These are phyloP conservation scores for Erysimum cheiri DNA, from an alignment of 441 rosid species.

Conservation along the genomic window DNA sequence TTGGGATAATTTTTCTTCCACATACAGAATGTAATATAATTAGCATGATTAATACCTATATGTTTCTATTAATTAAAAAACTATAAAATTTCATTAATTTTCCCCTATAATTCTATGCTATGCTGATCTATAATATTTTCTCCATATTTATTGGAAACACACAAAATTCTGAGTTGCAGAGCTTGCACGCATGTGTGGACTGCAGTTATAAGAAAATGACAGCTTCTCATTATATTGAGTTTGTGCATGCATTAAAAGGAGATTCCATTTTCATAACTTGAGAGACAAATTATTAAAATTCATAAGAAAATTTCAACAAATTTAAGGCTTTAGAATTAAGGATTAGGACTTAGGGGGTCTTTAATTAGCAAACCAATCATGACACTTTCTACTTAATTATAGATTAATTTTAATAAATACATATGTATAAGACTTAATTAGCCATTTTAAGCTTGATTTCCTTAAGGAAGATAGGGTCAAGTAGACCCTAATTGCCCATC, in stretches of 20 bases:
- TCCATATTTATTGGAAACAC: neutral
- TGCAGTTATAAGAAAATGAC: slow-evolving; percentile 39
- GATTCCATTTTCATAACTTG: slow-evolving; percentile 9
- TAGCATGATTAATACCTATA: neutral
- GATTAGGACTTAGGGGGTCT: neutral
- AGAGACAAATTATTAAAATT: neutral
- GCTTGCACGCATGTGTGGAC: slow-evolving; percentile 39
- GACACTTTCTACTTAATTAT: slow-evolving; percentile 1
- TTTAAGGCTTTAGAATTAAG: neutral
- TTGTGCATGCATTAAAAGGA: slow-evolving; percentile 42
- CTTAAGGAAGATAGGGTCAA: slow-evolving; percentile 24
- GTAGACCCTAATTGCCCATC: slow-evolving; percentile 28
- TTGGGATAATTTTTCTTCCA: neutral
- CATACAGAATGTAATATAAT: neutral
- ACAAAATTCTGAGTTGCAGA: slow-evolving; percentile 18
- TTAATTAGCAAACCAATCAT: neutral
- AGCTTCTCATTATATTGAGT: slow-evolving; percentile 29
- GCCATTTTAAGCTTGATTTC: slow-evolving; percentile 11
- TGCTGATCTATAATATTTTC: neutral
- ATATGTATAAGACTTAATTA: slow-evolving; percentile 7
- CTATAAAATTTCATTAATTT: neutral
- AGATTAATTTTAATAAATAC: neutral
- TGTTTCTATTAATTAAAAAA: neutral
- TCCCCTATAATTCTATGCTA: neutral
- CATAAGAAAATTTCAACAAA: slow-evolving; percentile 4